Conservation (phyloP, 495 filamentous ascomycete genomes). For the Daldinia loculata region DNA sequence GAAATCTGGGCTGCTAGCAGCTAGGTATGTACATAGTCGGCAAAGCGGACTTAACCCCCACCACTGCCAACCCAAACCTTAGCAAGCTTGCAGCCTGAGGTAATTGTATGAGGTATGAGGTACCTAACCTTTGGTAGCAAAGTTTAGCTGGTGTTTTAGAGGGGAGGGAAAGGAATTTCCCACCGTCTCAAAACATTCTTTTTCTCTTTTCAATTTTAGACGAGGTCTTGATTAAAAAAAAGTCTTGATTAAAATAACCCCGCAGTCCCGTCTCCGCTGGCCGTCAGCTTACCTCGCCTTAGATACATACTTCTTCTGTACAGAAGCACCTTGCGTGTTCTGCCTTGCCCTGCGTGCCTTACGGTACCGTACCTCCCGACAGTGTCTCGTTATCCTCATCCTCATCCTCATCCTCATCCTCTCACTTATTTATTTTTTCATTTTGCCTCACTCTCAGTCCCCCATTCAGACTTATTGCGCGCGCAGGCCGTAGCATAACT, state of each 20-base stretch:
- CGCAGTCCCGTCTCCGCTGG: slow-evolving; percentile 9
- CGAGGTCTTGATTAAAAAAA: slow-evolving; percentile 2
- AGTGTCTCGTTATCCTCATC: slow-evolving; percentile 13
- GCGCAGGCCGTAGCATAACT: slow-evolving; percentile 36
- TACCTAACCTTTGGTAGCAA: slow-evolving; percentile 21
- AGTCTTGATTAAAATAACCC: slow-evolving; percentile 20
- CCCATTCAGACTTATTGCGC: slow-evolving; percentile 20
- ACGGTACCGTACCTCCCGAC: slow-evolving; percentile 3
- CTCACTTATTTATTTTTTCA: slow-evolving; percentile 1
- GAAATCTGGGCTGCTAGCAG: slow-evolving; percentile 5
- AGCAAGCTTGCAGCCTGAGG: slow-evolving; percentile 17
- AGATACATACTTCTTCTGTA: slow-evolving; percentile 2
- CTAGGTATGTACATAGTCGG: slow-evolving; percentile 10
- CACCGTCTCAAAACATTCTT: slow-evolving; percentile 7
- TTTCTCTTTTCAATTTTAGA: slow-evolving; percentile 1
- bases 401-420: slow-evolving; percentile 17
- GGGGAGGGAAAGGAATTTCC: slow-evolving; percentile 11
- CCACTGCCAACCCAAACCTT: slow-evolving; percentile 24
- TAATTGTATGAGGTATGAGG: not conserved
- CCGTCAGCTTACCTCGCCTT: slow-evolving; percentile 25
- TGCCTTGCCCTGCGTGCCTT: not conserved
- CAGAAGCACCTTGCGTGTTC: not conserved
- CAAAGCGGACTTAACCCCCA: slow-evolving; percentile 33
- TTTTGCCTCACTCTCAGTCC: slow-evolving; percentile 18
- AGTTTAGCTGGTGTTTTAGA: slow-evolving; percentile 1